These are phyloP conservation scores for Talaromyces amestolkiae DNA, from an alignment of 2,329 filamentous ascomycete genomes.

Conservation along the genomic window DNA sequence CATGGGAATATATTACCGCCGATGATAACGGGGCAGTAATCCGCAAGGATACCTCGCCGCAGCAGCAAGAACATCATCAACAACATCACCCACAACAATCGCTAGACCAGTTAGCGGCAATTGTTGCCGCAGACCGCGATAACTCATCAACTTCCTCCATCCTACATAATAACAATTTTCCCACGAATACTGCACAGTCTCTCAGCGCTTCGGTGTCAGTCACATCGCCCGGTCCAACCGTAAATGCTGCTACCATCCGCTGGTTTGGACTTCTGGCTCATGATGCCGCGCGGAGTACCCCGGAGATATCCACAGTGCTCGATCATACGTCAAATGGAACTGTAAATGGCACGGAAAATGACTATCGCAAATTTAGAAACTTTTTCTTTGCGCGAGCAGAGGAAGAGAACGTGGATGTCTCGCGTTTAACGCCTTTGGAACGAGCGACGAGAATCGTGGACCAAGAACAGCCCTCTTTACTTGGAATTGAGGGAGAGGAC, in stretches of 20 bases:
- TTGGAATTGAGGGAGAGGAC: neutral
- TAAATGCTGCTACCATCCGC: conserved; percentile 21
- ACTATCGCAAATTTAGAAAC: neutral
- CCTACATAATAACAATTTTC: neutral
- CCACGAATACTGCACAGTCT: neutral
- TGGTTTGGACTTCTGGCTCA: conserved; percentile 26
- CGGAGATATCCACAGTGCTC: neutral
- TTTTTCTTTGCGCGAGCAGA: neutral
- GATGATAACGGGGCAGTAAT: neutral
- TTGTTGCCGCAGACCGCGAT: conserved; percentile 14
- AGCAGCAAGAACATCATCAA: neutral
- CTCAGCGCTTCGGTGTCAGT: neutral
- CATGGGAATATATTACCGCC: neutral
- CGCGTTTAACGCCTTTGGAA: conserved; percentile 20
- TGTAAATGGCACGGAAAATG: neutral
- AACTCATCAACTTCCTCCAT: neutral
- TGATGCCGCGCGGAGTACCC: conserved; percentile 9
- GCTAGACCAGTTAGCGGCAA: conserved; percentile 1
- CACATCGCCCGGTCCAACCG: neutral
- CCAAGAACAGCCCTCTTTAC: conserved; percentile 9
- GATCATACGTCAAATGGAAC: neutral
- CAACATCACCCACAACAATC: neutral
- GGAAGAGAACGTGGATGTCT: neutral
- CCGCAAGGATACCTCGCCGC: neutral
- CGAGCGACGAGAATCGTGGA: conserved; percentile 23